Evolutionary conservation across 1,284 basidiomycete species (phyloP), one percentile per base, ranked within the genome.

Genomic region (Ceratobasidium sp.): DNA sequence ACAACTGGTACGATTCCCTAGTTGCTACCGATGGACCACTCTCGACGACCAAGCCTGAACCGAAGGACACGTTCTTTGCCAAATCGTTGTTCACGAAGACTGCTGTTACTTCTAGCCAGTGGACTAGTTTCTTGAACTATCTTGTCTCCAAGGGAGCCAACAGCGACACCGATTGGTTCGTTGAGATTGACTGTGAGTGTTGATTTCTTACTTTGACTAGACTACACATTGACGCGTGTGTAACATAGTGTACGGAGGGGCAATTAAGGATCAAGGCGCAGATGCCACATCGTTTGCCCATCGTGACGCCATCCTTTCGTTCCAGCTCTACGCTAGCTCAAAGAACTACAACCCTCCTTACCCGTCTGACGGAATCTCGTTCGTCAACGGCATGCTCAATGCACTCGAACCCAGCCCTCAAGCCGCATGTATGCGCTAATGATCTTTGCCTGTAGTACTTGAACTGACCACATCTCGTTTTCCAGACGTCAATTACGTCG

Each of bases 251-350:
- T 81, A 81, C 40, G 80, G 80, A n/a, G 80, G 80, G 1, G 78
- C 70, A 3, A 81, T 84, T 79, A 82, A 81, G 72, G 44, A 60
- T 20, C 79, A 82, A 33, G 49, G 80, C 0, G 75, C 79, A 18
- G 66, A 80, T 42, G 79, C 78, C 12, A 81, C 81, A 2, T 80
- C 82, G 12, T 84, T 84, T 77, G 80, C 80, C 0, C 80, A 82
- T 69, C 81, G 84, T 26, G 79, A 82, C 77, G 81, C 79, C 18
- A 82, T 82, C 13, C 73, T 84, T 18, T 80, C 76, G 15, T 83
- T 82, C 77, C 84, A 85, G 69, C 78, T 84, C 76, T 84, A 84
- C 78, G 83, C 83, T 13, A 68, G 49, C n/a, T 80, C 81, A 13
- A 61, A 80, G 18, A 81, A 81, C 10, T 80, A 69, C 13, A 80